Conservation (phyloP, 192 early-diverging fungal species). For the Backusella luteola region DNA sequence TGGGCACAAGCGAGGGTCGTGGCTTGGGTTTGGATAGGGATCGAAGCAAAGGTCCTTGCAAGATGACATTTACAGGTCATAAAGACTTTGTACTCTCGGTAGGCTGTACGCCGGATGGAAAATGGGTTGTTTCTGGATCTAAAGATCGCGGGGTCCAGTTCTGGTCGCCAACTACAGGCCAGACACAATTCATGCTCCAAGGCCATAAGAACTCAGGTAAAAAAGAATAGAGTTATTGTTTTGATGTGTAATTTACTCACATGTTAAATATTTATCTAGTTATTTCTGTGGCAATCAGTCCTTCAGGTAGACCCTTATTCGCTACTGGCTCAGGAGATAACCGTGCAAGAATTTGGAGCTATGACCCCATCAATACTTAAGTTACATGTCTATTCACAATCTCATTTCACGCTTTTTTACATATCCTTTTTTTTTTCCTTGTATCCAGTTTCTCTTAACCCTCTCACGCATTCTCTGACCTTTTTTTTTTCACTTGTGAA, state of each 20-base stretch:
- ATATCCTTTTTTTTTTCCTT: not conserved
- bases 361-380: slow-evolving; percentile 40
- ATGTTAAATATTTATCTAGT: slow-evolving; percentile 47
- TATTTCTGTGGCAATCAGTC: slow-evolving; percentile 87
- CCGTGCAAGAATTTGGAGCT: slow-evolving; percentile 93
- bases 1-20: slow-evolving; percentile 46
- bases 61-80: slow-evolving; percentile 50
- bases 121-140: slow-evolving; percentile 90
- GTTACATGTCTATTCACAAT: not conserved
- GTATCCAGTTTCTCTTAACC: not conserved
- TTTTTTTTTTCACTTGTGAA: not conserved
- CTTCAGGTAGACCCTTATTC: slow-evolving; percentile 77
- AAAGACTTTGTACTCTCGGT: slow-evolving; percentile 97
- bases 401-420: not conserved
- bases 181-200: slow-evolving; percentile 82
- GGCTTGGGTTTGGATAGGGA: slow-evolving; percentile 23
- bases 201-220: slow-evolving; percentile 97
- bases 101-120: slow-evolving; percentile 77
- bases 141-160: slow-evolving; percentile 94
- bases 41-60: slow-evolving; percentile 31
- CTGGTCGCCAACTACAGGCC: slow-evolving; percentile 80
- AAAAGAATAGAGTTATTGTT: not conserved
- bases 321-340: slow-evolving; percentile 97
- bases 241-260: no score
- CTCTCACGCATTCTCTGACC: not conserved